These are phyloP conservation scores for Schizosaccharomyces versatilis DNA, from an alignment of 1,139 yeast species.

Conservation along the genomic window DNA sequence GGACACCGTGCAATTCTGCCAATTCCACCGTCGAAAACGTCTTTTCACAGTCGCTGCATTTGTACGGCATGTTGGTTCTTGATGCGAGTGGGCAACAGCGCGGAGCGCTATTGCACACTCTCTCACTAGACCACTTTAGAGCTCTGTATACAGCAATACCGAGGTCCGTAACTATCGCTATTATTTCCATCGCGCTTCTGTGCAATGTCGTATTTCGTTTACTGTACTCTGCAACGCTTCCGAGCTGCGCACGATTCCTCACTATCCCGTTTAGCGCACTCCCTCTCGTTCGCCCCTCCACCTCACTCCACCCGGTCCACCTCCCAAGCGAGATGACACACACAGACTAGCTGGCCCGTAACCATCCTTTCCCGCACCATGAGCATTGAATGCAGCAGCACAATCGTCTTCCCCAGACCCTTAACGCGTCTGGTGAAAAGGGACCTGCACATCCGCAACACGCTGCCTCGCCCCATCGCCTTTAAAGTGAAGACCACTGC, in stretches of 20 bases:
- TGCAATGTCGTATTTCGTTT: no score
- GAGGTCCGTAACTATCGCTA: no score
- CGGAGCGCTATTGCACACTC: no score
- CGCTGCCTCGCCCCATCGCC: conserved; percentile 31
- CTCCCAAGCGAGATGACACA: not conserved
- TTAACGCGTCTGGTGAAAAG: conserved; percentile 10
- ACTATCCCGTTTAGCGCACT: no score
- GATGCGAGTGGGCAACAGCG: no score
- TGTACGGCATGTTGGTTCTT: not conserved
- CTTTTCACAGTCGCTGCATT: not conserved
- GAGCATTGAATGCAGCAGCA: conserved; percentile 9
- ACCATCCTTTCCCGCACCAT: not conserved
- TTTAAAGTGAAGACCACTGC: conserved; percentile 97
- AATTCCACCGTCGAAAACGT: not conserved
- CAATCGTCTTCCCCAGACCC: conserved; percentile 10
- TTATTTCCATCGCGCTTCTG: no score
- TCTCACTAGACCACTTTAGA: no score
- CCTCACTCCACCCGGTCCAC: not conserved
- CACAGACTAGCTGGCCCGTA: not conserved
- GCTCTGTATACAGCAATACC: no score
- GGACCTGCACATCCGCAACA: conserved; percentile 8
- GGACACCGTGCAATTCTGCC: conserved; percentile 1
- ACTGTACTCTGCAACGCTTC: no score
- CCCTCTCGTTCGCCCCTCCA: no score
- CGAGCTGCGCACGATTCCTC: no score